Evolutionary conservation across 805 yeast genomes (phyloP).

Genomic region (Metschnikowia peoriensis): DNA sequence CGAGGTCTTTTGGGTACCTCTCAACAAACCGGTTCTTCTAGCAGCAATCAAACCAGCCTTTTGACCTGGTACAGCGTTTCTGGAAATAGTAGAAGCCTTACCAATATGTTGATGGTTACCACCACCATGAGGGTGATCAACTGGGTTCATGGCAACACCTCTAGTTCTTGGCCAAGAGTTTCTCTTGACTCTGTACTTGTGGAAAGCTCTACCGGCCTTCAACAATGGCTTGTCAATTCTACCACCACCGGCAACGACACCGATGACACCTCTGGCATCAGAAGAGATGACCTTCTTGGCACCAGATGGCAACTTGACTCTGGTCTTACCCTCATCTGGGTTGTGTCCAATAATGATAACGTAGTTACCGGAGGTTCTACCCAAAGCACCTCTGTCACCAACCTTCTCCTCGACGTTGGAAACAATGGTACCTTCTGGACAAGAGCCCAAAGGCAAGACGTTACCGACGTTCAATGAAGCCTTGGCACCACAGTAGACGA

Average conservation of each 20-base stretch:
- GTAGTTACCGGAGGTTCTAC: constrained; percentile 99
- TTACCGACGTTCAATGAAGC: constrained; percentile 97
- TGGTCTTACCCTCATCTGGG: constrained; percentile 98
- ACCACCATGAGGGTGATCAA: constrained; percentile 99
- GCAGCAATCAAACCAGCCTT: constrained; percentile 99
- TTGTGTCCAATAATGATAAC: constrained; percentile 99
- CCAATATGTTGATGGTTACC: constrained; percentile 99
- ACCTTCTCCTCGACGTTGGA: constrained; percentile 98
- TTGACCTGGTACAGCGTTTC: constrained; percentile 99
- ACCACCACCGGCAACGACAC: constrained; percentile 99
- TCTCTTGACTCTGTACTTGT: constrained; percentile 99
- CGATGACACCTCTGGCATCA: constrained; percentile 98
- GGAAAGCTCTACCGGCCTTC: constrained; percentile 99
- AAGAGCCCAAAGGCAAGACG: constrained; percentile 93
- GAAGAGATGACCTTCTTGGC: constrained; percentile 96
- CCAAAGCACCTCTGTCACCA: constrained; percentile 99
- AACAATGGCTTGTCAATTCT: constrained; percentile 99
- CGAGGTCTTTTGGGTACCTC: constrained; percentile 94
- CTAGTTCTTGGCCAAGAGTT: constrained; percentile 99
- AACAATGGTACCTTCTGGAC: constrained; percentile 99
- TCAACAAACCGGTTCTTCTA: constrained; percentile 99
- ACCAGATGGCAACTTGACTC: constrained; percentile 99
- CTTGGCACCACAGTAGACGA: constrained; percentile 97
- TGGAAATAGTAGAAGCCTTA: constrained; percentile 98
- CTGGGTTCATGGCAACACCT: constrained; percentile 99